phyloP scores from a whole-genome alignment of 2,329 filamentous ascomycete genomes.

The Pseudofabraea citricarpa region DNA sequence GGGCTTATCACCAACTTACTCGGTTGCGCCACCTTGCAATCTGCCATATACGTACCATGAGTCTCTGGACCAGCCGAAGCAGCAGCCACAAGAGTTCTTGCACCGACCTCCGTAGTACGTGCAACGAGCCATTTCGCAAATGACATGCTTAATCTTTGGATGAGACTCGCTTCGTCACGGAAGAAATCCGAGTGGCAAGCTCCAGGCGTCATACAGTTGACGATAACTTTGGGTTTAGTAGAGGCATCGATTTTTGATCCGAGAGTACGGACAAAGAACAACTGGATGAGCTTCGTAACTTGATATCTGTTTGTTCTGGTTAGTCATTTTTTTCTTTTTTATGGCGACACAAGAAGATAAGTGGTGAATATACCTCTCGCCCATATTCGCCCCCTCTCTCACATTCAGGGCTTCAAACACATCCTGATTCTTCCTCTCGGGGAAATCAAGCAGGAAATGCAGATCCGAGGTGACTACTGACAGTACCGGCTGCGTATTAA shows the following conservation, averaged over 20 bases:
- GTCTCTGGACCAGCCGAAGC: constrained; percentile 32
- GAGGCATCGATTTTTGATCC: constrained; percentile 18
- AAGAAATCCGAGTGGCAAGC: constrained; percentile 42
- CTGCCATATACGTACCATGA: constrained; percentile 41
- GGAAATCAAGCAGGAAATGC: background rate
- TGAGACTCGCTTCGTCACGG: constrained; percentile 28
- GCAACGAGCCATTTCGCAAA: constrained; percentile 31
- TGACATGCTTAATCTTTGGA: constrained; percentile 5
- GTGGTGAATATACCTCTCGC: background rate
- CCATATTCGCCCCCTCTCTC: background rate
- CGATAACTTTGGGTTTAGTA: constrained; percentile 30
- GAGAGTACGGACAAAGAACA: constrained; percentile 36
- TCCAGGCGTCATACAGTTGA: constrained; percentile 49
- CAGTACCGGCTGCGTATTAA: constrained; percentile 11
- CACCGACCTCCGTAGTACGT: constrained; percentile 40
- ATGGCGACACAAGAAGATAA: background rate
- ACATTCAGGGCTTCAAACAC: background rate
- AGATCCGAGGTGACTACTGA: constrained; percentile 1
- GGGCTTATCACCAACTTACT: constrained; percentile 33
- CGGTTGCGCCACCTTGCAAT: constrained; percentile 27
- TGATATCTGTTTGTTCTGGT: constrained; percentile 31
- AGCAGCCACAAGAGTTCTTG: constrained; percentile 36
- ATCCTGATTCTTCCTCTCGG: constrained; percentile 1
- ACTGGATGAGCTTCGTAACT: constrained; percentile 40
- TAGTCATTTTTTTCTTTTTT: background rate